phyloP scores from a whole-genome alignment of 805 yeast species.

The Starmerella stigmatis region DNA sequence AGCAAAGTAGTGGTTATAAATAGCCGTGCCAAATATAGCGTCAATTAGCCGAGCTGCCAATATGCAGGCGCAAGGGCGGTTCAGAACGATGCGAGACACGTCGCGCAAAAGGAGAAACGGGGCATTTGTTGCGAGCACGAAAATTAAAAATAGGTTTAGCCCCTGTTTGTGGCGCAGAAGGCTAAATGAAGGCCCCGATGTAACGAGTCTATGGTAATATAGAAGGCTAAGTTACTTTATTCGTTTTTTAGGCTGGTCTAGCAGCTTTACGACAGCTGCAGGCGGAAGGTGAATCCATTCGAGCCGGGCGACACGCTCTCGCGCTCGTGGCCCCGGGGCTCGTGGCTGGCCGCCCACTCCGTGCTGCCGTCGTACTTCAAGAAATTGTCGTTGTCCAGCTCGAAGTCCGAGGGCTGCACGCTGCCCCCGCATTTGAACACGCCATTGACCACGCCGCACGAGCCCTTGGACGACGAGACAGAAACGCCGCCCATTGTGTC shows the following conservation, averaged over 20 bases:
- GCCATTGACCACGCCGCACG: conserved; percentile 41
- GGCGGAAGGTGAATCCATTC: not conserved
- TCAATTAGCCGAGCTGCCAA: no score
- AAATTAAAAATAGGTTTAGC: no score
- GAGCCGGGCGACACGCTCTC: conserved; percentile 36
- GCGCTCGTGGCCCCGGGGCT: conserved; percentile 40
- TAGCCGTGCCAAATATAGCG: conserved; percentile 1
- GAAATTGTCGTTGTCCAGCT: conserved; percentile 37
- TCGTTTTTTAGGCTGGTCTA: no score
- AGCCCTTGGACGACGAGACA: conserved; percentile 60
- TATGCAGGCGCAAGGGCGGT: no score
- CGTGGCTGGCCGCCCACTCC: conserved; percentile 47
- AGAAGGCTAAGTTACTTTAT: no score
- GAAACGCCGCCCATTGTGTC: conserved; percentile 66
- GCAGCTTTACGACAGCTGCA: not conserved
- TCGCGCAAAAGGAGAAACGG: no score
- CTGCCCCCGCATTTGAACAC: conserved; percentile 31
- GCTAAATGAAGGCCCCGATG: no score
- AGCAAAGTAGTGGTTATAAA: not conserved
- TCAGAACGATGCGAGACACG: no score
- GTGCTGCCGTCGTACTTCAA: conserved; percentile 53
- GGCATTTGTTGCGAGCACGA: no score
- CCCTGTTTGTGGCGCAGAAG: no score
- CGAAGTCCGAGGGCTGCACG: conserved; percentile 46
- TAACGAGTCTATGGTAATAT: no score